Evolutionary conservation across 2,329 filamentous ascomycete genomes (phyloP), one percentile per base, ranked within the genome.

Genomic region (Xylariaceae sp.): DNA sequence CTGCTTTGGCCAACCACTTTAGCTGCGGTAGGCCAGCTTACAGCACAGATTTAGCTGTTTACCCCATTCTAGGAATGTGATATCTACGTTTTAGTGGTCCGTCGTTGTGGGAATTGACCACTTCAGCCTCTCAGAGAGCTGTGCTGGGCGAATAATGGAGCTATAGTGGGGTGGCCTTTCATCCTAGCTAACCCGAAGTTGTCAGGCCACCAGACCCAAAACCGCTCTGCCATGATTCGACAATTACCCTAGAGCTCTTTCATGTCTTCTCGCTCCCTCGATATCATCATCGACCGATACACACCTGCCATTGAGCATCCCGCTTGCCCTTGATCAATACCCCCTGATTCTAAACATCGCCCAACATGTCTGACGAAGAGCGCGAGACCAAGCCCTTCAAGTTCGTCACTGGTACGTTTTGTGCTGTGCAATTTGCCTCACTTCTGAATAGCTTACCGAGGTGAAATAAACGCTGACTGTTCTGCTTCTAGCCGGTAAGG

Each of bases 351-450:
- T n/a, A 59, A 50, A 53, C 59, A 64, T 64, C 62, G 69, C 69
- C 69, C 78, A 89, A 71, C 59, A 98, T 98, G 90, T 84, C 88
- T 67, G 87, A 94, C 72, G 83, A 86, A 61, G 86, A 94, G 68
- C 76, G 76, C 68, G 75, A 77, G 56, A 96, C 89, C 73, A 98
- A 96, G 83, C 94, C 94, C 70, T 98, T 98, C 85, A 98, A 98
- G 85, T 97, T 97, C 74, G 92, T 97, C 64, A 97, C 90, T 74
- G 90, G 89, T 95, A 79, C 69, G 87, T 11, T 67, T 38, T 43
- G 27, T 40, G 29, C 17, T 34, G 43, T 34, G 16, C 47, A 50
- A 59, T 54, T 53, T 54, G 34, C 47, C 54, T 51, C 43, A 21
- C 21, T 29, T n/a, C n/a, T 16, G 36, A 12, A 16, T 32, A 8